Base-by-base conservation (phyloP, 129 eudicot genomes). In the Smallanthus sonchifolius region DNA sequence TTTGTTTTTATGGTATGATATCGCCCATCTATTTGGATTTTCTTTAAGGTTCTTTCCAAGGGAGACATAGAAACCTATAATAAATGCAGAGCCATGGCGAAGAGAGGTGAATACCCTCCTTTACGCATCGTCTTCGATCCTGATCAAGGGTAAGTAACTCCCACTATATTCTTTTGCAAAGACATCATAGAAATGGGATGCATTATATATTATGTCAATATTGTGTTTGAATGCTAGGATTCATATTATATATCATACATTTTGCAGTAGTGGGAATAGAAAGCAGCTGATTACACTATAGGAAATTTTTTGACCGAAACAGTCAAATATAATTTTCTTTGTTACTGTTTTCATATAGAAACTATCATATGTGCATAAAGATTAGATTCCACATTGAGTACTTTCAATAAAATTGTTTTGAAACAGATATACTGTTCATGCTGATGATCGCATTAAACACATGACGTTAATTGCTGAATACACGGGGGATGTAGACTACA, bases 401-500 rank as follows among this genome's bases (percentile, higher is more conserved):
- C 4, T 6, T 39, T 57, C 52, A 64, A 24, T 32, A 11, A 15
- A 17, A 17, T 16, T 20, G 59, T 16, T 44, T 38, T 61, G 7
- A 54, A 37, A 73, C 90, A 91, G 97, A n/a, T 91, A 82, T 69
- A 83, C 92, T 5, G 86, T 91, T 49, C 77, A 91, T 76, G 96
- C 90, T 28, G 96, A 86, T 74, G 91, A 79, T 43, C 87, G 86
- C 0, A 91, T 88, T 65, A 88, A 81, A 81, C 89, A 91, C 67
- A 24, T 88, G 82, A 88, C 97, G 5, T 72, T 88, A 42, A 71
- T 91, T 2, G 79, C 92, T 0, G 97, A 91, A 69, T 91, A 91
- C 32, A 37, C 81, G 0, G 96, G 97, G 48, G 96, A 91, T n/a
- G 96, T 91, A 66, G 96, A 91, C 69, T 91, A 75, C 78, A 74